Percentiles rank a stretch among this genome's conserved stretches.
These are phyloP conservation scores for Xylaria bambusicola DNA, from an alignment of 495 filamentous ascomycete species.

Conservation along the genomic window DNA sequence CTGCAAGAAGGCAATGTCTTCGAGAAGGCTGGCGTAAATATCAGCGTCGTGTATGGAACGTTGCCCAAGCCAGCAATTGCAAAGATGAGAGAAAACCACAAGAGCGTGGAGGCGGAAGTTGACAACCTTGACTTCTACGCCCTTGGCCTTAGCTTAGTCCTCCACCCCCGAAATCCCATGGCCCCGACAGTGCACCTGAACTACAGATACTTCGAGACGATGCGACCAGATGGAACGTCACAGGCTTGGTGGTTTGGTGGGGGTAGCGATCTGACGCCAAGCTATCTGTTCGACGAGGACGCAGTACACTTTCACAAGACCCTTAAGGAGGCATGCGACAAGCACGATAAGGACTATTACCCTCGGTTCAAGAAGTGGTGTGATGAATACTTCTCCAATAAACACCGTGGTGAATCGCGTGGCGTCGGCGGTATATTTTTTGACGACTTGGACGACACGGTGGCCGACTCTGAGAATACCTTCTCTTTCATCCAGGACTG, in stretches of 20 bases:
- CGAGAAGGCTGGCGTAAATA: constrained; percentile 97
- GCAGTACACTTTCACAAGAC: constrained; percentile 94
- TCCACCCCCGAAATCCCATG: constrained; percentile 94
- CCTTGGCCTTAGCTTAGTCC: constrained; percentile 85
- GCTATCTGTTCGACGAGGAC: constrained; percentile 95
- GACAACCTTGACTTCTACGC: constrained; percentile 87
- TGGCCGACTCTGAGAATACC: constrained; percentile 79
- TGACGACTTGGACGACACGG: constrained; percentile 86
- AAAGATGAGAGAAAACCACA: constrained; percentile 95
- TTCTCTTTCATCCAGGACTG: constrained; percentile 90
- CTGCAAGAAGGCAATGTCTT: constrained; percentile 95
- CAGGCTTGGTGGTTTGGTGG: constrained; percentile 98
- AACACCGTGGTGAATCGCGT: constrained; percentile 85
- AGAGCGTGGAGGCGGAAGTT: constrained; percentile 72
- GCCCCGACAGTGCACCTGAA: constrained; percentile 97
- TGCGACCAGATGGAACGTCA: constrained; percentile 68
- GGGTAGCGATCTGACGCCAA: constrained; percentile 89
- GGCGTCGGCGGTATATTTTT: constrained; percentile 98
- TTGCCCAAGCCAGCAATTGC: constrained; percentile 83
- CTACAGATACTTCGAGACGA: constrained; percentile 98
- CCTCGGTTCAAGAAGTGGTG: constrained; percentile 98
- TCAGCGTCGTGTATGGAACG: constrained; percentile 90
- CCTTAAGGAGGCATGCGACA: constrained; percentile 91
- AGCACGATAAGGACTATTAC: constrained; percentile 90
- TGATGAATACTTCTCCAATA: constrained; percentile 93